Base-by-base conservation (phyloP, 2,329 filamentous ascomycete species). In the Aureobasidium sp. region DNA sequence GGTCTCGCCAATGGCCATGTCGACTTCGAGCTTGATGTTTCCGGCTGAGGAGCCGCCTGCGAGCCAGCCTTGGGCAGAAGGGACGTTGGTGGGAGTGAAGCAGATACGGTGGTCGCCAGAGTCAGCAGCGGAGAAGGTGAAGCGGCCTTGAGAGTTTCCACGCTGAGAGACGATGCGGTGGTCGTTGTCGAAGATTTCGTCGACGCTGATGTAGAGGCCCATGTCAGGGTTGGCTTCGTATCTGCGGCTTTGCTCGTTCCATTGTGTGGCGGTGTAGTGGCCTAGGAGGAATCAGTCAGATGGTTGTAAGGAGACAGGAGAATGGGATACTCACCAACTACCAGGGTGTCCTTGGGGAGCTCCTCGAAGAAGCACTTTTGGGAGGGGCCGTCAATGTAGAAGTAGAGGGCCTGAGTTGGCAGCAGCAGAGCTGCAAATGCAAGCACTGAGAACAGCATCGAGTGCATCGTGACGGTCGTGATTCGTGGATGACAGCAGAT, bases 291-390 rank as follows among this genome's bases (percentile, higher is more conserved):
- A 1, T 10, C 3, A 16, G 41, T 27, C 32, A 57, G 58, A 51
- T 2, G 27, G 4, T 8, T 44, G 25, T 13, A 16, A 48, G 27
- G 5, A n/a, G 3, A 30, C 14, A 8, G 27, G 25, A 45, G 42
- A 30, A 45, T 29, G 36, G 10, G n/a, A 21, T 9, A 62, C 84
- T 64, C 80, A 87, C 85, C 94, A 63, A 97, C 92, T 61, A 99
- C 93, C 62, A 99, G 80, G 14, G 94, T 97, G 76, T 96, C 93
- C 81, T 97, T 97, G 67, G 94, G 92, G 63, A 99, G 84, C 77
- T 97, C 93, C 79, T 99, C 94, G 78, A 89, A 96, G 85, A 99
- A 99, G 79, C 94, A 99, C 79, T 95, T 97, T 68, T 90, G 88
- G 66, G 84, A 79, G 54, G 84, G 83, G 70, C 89, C 90, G 74